phyloP scores from a whole-genome alignment of 1,284 basidiomycete genomes.

The Moniliophthora roreri region DNA sequence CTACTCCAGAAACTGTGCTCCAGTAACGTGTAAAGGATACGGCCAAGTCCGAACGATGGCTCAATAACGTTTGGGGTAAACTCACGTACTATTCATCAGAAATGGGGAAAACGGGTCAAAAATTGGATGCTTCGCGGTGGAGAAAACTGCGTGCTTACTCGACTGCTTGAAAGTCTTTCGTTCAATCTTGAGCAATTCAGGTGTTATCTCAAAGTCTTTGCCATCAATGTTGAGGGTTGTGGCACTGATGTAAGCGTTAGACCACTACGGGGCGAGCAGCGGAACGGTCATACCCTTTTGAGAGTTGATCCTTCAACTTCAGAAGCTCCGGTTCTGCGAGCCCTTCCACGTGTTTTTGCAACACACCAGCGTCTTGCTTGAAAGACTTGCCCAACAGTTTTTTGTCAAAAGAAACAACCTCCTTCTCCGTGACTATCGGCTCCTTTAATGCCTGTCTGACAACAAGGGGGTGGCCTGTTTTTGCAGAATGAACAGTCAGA shows the following conservation, averaged over 20 bases:
- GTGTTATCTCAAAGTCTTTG: conserved; percentile 44
- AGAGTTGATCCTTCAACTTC: conserved; percentile 74
- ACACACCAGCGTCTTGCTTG: conserved; percentile 77
- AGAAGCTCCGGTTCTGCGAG: conserved; percentile 72
- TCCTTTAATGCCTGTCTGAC: conserved; percentile 87
- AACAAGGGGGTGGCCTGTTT: conserved; percentile 73
- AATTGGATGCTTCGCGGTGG: conserved; percentile 13
- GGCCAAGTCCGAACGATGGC: conserved; percentile 97
- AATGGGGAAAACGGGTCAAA: conserved; percentile 15
- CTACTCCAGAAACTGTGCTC: conserved; percentile 98
- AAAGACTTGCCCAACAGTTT: conserved; percentile 90
- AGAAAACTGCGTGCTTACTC: conserved; percentile 46
- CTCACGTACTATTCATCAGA: conserved; percentile 70
- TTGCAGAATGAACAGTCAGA: conserved; percentile 58
- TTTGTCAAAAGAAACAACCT: conserved; percentile 82
- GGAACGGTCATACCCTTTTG: conserved; percentile 55
- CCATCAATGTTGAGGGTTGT: conserved; percentile 10
- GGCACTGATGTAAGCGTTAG: conserved; percentile 3
- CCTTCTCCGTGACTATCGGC: conserved; percentile 66
- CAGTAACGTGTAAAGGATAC: conserved; percentile 92
- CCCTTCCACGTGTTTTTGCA: conserved; percentile 71
- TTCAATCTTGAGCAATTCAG: conserved; percentile 80
- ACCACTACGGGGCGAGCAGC: background rate
- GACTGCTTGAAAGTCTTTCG: conserved; percentile 90
- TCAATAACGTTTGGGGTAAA: conserved; percentile 98